These are phyloP conservation scores for Pseudopyricularia cyperi DNA, from an alignment of 2,329 filamentous ascomycete species.

Conservation along the genomic window DNA sequence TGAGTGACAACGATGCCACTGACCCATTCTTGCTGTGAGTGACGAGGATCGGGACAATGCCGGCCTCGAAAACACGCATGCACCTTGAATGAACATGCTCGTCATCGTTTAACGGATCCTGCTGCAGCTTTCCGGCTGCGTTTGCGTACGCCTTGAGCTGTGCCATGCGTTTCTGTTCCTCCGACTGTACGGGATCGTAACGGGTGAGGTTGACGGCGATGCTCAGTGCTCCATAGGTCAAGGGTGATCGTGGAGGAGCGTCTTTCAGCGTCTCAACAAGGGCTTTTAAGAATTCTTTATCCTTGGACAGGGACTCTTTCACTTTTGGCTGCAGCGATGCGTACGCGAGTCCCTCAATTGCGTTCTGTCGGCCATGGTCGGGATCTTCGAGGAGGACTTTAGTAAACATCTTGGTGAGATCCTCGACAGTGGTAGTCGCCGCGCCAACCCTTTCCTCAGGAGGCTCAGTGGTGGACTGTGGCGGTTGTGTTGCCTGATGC, in stretches of 20 bases:
- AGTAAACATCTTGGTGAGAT: conserved; percentile 50
- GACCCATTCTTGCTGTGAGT: conserved; percentile 63
- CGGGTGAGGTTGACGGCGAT: conserved; percentile 75
- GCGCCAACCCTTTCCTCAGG: conserved; percentile 32
- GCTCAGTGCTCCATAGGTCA: conserved; percentile 76
- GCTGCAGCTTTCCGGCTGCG: conserved; percentile 52
- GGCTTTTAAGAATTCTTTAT: conserved; percentile 53
- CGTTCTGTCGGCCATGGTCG: conserved; percentile 48
- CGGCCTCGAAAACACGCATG: conserved; percentile 64
- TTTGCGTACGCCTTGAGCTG: conserved; percentile 93
- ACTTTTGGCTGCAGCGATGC: conserved; percentile 74
- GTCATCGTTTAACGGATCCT: conserved; percentile 62
- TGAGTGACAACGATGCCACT: conserved; percentile 55
- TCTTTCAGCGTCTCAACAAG: conserved; percentile 52
- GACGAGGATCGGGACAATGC: conserved; percentile 64
- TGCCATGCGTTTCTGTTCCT: conserved; percentile 84
- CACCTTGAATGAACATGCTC: conserved; percentile 65
- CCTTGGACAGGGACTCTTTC: conserved; percentile 66
- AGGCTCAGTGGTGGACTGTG: conserved; percentile 22
- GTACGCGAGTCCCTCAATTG: conserved; percentile 86
- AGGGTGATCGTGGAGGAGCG: conserved; percentile 49
- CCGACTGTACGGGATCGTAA: conserved; percentile 65
- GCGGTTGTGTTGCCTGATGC: conserved; percentile 38
- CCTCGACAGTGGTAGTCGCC: conserved; percentile 49
- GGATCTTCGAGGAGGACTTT: conserved; percentile 51